Percentiles rank a stretch among this genome's conserved stretches.
Conservation (phyloP, 2,329 filamentous ascomycete species). For the Ophiostoma pallidulum region DNA sequence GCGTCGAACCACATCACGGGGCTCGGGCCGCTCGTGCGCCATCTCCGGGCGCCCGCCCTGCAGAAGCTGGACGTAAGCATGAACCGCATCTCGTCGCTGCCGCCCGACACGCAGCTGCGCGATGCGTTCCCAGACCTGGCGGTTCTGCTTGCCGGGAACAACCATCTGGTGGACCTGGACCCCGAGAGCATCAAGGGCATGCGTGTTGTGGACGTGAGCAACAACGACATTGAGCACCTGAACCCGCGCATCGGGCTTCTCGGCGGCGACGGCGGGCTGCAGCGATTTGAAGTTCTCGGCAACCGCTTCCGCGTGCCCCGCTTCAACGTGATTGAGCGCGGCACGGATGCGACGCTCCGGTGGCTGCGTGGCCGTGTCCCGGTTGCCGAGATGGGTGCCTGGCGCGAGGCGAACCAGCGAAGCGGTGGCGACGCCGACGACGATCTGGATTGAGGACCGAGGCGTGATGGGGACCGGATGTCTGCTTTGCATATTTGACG, state of each 20-base stretch:
- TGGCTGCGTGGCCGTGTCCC: conserved; percentile 75
- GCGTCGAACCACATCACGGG: conserved; percentile 63
- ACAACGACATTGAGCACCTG: conserved; percentile 76
- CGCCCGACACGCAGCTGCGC: conserved; percentile 43
- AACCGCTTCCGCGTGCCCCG: conserved; percentile 84
- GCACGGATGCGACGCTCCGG: conserved; percentile 72
- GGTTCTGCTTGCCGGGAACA: conserved; percentile 67
- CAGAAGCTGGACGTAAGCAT: conserved; percentile 71
- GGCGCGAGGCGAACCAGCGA: conserved; percentile 32
- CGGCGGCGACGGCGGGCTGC: conserved; percentile 48
- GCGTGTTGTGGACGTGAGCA: conserved; percentile 65
- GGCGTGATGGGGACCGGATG: too few relatives aligned
- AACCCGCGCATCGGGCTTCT: conserved; percentile 74
- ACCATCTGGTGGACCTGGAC: conserved; percentile 63
- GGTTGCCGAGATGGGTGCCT: conserved; percentile 46
- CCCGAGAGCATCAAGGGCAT: conserved; percentile 67
- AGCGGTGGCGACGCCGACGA: conserved; percentile 9
- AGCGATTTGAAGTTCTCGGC: conserved; percentile 67
- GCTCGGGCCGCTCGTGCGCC: conserved; percentile 53
- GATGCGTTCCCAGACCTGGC: conserved; percentile 59
- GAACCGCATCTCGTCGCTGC: conserved; percentile 68
- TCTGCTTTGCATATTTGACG: too few relatives aligned
- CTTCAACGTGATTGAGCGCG: conserved; percentile 74
- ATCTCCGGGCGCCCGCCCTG: conserved; percentile 64
- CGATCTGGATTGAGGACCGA: conserved; percentile 9